Conservation (phyloP, 1,284 basidiomycete genomes). For the Apiotrichum gamsii region DNA sequence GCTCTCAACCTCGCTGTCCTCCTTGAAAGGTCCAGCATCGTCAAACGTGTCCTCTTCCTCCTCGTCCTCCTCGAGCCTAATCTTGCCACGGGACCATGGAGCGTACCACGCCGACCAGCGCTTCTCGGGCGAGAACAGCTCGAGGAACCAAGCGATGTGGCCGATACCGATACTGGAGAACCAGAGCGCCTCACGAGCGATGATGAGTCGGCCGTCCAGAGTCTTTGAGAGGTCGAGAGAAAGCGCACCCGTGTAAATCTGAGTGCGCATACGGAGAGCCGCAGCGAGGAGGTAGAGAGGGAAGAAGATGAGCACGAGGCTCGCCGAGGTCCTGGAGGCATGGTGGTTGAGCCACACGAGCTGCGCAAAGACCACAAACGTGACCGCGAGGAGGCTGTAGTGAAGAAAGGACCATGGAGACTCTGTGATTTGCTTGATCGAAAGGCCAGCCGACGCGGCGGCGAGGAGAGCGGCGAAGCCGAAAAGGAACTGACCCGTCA, state of each 20-base stretch:
- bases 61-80: constrained; percentile 35
- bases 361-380: constrained; percentile 32
- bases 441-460: constrained; percentile 55
- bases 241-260: constrained; percentile 42
- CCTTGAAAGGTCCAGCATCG: constrained; percentile 18
- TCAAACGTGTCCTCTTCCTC: constrained; percentile 38
- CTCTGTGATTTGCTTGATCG: constrained; percentile 50
- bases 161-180: constrained; percentile 53
- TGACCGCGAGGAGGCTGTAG: constrained; percentile 24
- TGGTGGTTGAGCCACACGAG: constrained; percentile 60
- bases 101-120: constrained; percentile 17
- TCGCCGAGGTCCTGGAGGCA: constrained; percentile 68
- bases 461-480: constrained; percentile 48
- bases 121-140: constrained; percentile 65
- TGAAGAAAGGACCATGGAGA: constrained; percentile 38
- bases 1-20: constrained; percentile 57
- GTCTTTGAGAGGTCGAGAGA: constrained; percentile 20
- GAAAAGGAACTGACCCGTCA: constrained; percentile 42
- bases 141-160: constrained; percentile 58
- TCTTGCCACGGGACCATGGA: constrained; percentile 26
- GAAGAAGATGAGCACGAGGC: constrained; percentile 76
- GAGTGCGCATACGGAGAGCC: constrained; percentile 61
- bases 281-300: constrained; percentile 59
- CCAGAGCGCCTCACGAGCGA: constrained; percentile 38
- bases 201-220: constrained; percentile 23